Conservation (phyloP, 2,329 filamentous ascomycete genomes). For the Aspergillus novoparasiticus region DNA sequence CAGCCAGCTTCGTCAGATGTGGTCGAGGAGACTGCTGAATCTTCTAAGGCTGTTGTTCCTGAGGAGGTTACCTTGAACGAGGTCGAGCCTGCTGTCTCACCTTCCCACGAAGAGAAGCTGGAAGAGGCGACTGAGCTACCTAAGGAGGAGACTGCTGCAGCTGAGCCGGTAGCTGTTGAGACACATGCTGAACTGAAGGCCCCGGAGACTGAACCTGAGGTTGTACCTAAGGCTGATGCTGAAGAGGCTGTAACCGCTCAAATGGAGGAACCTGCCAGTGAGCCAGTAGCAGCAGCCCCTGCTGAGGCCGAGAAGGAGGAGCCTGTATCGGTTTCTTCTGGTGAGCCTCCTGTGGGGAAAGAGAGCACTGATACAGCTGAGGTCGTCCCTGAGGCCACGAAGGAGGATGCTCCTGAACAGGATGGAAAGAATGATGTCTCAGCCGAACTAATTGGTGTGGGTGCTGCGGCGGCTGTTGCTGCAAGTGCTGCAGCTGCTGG, state of each 20-base stretch:
- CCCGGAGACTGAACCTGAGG: constrained; percentile 6
- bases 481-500: constrained; percentile 28
- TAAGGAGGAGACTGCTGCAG: constrained; percentile 4
- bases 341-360: not conserved
- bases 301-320: constrained; percentile 10
- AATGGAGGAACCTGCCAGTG: constrained; percentile 6
- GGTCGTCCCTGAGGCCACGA: not conserved
- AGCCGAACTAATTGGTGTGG: constrained; percentile 29
- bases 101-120: constrained; percentile 4
- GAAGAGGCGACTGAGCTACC: not conserved
- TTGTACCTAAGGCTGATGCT: constrained; percentile 1
- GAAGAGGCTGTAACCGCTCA: constrained; percentile 6
- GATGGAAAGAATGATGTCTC: constrained; percentile 21
- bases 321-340: not conserved
- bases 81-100: constrained; percentile 9
- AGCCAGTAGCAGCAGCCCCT: constrained; percentile 13
- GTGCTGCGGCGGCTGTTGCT: constrained; percentile 28
- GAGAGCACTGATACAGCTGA: not conserved
- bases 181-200: constrained; percentile 9
- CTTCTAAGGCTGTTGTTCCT: not conserved
- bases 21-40: constrained; percentile 7
- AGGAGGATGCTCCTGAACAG: constrained; percentile 12
- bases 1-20: constrained; percentile 6
- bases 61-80: constrained; percentile 10
- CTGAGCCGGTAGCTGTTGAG: constrained; percentile 11